These are phyloP conservation scores for Apiospora kogelbergensis DNA, from an alignment of 2,329 filamentous ascomycete genomes.

Conservation along the genomic window DNA sequence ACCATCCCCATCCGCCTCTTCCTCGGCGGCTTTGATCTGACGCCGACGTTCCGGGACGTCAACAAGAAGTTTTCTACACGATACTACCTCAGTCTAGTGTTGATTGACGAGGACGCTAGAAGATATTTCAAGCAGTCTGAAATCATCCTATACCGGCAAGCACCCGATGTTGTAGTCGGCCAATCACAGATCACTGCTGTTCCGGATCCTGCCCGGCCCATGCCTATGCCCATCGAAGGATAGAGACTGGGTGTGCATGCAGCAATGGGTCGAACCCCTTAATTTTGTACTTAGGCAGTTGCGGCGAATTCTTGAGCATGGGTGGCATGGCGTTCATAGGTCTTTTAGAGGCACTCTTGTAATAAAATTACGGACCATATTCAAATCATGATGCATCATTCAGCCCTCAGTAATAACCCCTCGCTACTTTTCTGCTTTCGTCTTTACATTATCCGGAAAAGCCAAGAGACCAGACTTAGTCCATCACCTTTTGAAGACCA, in stretches of 20 bases:
- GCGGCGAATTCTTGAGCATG: slow-evolving; percentile 10
- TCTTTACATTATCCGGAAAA: not conserved
- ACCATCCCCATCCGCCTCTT: slow-evolving; percentile 97
- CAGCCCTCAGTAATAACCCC: not conserved
- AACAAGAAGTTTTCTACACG: slow-evolving; percentile 99
- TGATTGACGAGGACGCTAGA: slow-evolving; percentile 95
- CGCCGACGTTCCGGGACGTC: slow-evolving; percentile 96
- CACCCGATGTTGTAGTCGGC: slow-evolving; percentile 55
- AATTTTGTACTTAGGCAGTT: slow-evolving; percentile 2
- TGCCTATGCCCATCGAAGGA: slow-evolving; percentile 25
- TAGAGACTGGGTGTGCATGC: slow-evolving; percentile 11
- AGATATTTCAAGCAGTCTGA: slow-evolving; percentile 99
- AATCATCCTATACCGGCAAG: slow-evolving; percentile 92
- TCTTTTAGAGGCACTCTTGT: slow-evolving; percentile 5
- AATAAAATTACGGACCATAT: not conserved
- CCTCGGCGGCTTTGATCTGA: slow-evolving; percentile 95
- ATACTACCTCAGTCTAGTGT: slow-evolving; percentile 93
- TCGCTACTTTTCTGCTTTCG: not conserved
- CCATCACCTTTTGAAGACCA: slow-evolving; percentile 18
- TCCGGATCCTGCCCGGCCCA: slow-evolving; percentile 29
- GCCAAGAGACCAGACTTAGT: slow-evolving; percentile 7
- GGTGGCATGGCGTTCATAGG: slow-evolving; percentile 10
- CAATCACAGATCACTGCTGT: slow-evolving; percentile 46
- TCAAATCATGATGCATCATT: not conserved
- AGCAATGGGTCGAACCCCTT: not conserved